Evolutionary conservation across 192 early-diverging fungal genomes (phyloP), one percentile per base, ranked within the genome.

Genomic region (Gamsiella multidivaricata): DNA sequence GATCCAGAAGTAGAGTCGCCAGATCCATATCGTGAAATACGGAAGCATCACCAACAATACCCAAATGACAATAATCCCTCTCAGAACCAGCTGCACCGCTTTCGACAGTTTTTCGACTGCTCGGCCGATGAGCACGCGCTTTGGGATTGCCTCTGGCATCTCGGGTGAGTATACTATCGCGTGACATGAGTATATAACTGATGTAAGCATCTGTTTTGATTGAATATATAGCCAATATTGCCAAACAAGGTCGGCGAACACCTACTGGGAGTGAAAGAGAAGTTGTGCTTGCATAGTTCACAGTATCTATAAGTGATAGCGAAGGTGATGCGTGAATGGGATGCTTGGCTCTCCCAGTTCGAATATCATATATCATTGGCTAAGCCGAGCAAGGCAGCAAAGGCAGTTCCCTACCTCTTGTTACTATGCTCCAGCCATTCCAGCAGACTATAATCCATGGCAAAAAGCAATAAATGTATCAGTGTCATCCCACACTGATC

Each of bases 211-310:
- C 37, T 39, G 37, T 9, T 9, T 39, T 12, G 37, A 39, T 39
- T 12, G 37, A 39, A 39, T 12, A 9, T 9, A 39, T 9, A 39
- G 37, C 5, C 5, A 12, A 9, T 39, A 12, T 54, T 31, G 26
- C 11, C 2, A 17, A 34, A 18, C 34, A 15, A 39, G 5, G 37
- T 7, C 12, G 6, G 23, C 18, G 47, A n/a, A 18, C 3, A 76
- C 87, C 43, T 86, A 91, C 90, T 88, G 18, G 94, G 93, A 15
- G 94, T 91, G 64, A 98, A 98, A n/a, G 86, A 66, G 79, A 92
- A 98, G 28, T 87, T 83, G 80, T 96, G 82, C 37, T 93, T 91
- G 80, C 96, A 98, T 2, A 98, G 85, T 69, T 98, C 96, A 83
- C 96, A 98, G 68, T 89, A 84, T 61, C 85, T 88, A 74, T 37